Percentiles rank a stretch among this genome's conserved stretches.
These are phyloP conservation scores for Xylaria sp. DNA, from an alignment of 2,329 filamentous ascomycete genomes.

Conservation along the genomic window DNA sequence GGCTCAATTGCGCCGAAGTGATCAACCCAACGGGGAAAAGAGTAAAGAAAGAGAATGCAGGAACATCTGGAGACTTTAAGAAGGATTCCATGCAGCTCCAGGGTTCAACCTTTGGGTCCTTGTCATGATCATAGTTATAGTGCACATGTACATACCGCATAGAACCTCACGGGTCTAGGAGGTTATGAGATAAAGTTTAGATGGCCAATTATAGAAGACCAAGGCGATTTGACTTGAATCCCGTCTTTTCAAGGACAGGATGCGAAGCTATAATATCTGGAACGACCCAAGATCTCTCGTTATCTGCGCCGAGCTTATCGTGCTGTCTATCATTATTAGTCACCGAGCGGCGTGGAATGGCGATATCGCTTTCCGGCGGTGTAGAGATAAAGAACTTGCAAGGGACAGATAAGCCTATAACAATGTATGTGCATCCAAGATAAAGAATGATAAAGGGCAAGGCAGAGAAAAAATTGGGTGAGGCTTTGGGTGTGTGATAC, in stretches of 20 bases:
- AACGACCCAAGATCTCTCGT: neutral
- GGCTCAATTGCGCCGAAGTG: too few species aligned
- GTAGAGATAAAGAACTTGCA: slow-evolving; percentile 27
- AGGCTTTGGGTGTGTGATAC: neutral
- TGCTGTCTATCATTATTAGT: slow-evolving; percentile 24
- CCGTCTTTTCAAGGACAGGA: neutral
- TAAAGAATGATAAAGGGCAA: slow-evolving; percentile 10
- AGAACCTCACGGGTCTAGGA: slow-evolving; percentile 12
- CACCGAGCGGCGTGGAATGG: neutral
- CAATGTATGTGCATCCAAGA: neutral
- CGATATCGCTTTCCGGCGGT: slow-evolving; percentile 23
- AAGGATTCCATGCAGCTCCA: neutral
- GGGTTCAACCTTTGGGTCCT: neutral
- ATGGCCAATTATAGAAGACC: neutral
- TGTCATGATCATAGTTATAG: neutral
- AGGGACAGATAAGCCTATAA: slow-evolving; percentile 25
- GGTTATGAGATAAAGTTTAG: neutral
- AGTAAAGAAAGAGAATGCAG: too few species aligned
- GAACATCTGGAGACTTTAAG: neutral
- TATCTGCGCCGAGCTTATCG: slow-evolving; percentile 26
- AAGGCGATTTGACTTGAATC: neutral
- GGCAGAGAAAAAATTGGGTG: neutral
- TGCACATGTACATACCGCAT: slow-evolving; percentile 28
- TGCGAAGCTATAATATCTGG: neutral
- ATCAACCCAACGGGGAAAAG: too few species aligned